These are phyloP conservation scores for Nicotiana paniculata DNA, from an alignment of 257 asterid genomes.

Conservation along the genomic window DNA sequence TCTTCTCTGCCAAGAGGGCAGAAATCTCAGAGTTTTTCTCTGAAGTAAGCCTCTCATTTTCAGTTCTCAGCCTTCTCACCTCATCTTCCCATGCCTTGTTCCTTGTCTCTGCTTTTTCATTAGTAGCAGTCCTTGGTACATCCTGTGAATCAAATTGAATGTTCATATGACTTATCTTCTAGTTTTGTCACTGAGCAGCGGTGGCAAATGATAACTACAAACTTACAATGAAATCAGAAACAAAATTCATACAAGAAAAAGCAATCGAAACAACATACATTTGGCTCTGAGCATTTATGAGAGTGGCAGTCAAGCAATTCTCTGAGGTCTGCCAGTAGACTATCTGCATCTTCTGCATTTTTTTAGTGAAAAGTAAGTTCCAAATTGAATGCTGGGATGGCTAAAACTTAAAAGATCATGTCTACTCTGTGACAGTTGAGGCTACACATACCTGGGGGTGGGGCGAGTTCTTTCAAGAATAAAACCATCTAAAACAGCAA, in stretches of 20 bases:
- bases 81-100: conserved; percentile 40
- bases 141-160: conserved; percentile 33
- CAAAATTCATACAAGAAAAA: neutral
- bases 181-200: neutral
- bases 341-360: conserved; percentile 44
- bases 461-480: neutral
- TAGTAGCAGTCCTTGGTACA: conserved; percentile 22
- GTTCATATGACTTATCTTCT: neutral
- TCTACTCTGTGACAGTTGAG: neutral
- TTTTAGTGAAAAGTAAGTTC: neutral
- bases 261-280: conserved; percentile 28
- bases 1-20: conserved; percentile 59
- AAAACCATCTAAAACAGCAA: neutral
- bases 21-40: conserved; percentile 49
- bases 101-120: conserved; percentile 20
- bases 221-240: neutral
- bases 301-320: conserved; percentile 42
- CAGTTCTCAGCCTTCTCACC: conserved; percentile 44
- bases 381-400: neutral
- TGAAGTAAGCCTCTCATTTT: conserved; percentile 33
- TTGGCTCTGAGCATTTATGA: conserved; percentile 30
- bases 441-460: neutral
- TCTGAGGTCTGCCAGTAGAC: conserved; percentile 53
- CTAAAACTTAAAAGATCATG: neutral
- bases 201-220: neutral